Base-by-base conservation (phyloP, 306 rosid species). In the Trifolium pratense region DNA sequence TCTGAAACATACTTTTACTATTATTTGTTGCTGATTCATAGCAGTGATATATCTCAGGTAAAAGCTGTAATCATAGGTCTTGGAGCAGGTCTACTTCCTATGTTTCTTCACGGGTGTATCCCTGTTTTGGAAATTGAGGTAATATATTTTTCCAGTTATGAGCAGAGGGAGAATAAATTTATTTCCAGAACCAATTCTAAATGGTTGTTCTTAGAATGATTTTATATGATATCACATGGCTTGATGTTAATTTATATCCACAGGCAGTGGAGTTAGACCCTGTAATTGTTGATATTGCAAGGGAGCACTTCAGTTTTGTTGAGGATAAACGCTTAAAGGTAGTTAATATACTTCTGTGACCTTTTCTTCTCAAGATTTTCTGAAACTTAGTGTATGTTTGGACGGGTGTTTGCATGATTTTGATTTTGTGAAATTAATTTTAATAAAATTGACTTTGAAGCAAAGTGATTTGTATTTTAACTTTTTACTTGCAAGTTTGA, bases 41-140 rank as follows among this genome's bases (percentile, higher is more conserved):
- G 21, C 20, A 78, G 61, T 72, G 71, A 49, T 71, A 45, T 71
- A 78, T 86, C 73, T 84, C 87, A 93, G 98, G 94, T 88, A 62
- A 91, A 88, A 76, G 86, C 94, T 66, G 89, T 86, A 72, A 72
- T 91, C 69, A 57, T 93, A 26, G 98, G 98, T 77, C 98, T 93
- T 77, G 98, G 98, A 78, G 98, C 98, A 17, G 98, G 98, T 75
- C 84, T 93, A 81, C 90, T 93, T 78, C 96, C 98, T 16, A 93
- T 91, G 97, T 91, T 93, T 75, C 97, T 93, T 86, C 92, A 83
- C 64, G 85, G 86, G 32, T 89, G 97, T 77, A 81, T 89, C 78
- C 88, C 80, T 55, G 78, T 88, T 73, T 56, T 93, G 84, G 90
- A 89, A 74, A 75, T 91, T 60, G 96, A 93, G 98, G 98, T 93